A percentile compares a stretch with the other conserved stretches of the same genome.
phyloP scores from a whole-genome alignment of 2,329 filamentous ascomycete genomes.

The Fusarium fujikuroi region DNA sequence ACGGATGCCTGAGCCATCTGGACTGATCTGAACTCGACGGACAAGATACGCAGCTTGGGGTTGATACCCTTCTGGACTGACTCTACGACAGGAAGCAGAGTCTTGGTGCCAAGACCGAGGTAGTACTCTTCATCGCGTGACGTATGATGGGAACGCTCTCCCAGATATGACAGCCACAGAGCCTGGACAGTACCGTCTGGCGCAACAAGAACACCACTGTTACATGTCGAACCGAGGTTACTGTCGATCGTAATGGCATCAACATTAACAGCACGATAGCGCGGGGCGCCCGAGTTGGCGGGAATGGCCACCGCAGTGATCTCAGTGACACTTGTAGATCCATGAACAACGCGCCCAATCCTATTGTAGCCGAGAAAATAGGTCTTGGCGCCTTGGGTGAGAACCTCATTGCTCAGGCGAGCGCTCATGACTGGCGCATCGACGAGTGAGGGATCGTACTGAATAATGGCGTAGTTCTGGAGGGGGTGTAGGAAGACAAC shows the following conservation, averaged over 20 bases:
- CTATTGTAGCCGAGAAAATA: slow-evolving; percentile 99
- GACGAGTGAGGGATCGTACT: slow-evolving; percentile 94
- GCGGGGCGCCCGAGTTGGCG: slow-evolving; percentile 88
- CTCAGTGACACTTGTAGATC: slow-evolving; percentile 94
- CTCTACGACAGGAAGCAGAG: slow-evolving; percentile 86
- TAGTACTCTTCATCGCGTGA: slow-evolving; percentile 97
- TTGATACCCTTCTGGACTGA: slow-evolving; percentile 83
- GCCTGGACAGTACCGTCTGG: slow-evolving; percentile 94
- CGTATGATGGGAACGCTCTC: slow-evolving; percentile 81
- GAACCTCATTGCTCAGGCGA: slow-evolving; percentile 79
- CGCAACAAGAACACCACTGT: slow-evolving; percentile 89
- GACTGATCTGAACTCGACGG: slow-evolving; percentile 93
- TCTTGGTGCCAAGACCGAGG: slow-evolving; percentile 88
- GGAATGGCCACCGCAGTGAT: slow-evolving; percentile 98
- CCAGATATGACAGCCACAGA: slow-evolving; percentile 95
- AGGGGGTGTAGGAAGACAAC: slow-evolving; percentile 96
- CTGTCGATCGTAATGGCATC: slow-evolving; percentile 98
- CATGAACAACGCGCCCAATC: slow-evolving; percentile 91
- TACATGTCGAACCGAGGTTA: slow-evolving; percentile 88
- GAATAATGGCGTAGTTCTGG: slow-evolving; percentile 95
- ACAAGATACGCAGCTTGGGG: slow-evolving; percentile 88
- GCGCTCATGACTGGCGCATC: slow-evolving; percentile 93
- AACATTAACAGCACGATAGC: slow-evolving; percentile 94
- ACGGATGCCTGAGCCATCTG: slow-evolving; percentile 97
- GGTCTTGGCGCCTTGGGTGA: slow-evolving; percentile 92